phyloP scores from a whole-genome alignment of 1,284 basidiomycete genomes.

The Cryptococcus sp. region DNA sequence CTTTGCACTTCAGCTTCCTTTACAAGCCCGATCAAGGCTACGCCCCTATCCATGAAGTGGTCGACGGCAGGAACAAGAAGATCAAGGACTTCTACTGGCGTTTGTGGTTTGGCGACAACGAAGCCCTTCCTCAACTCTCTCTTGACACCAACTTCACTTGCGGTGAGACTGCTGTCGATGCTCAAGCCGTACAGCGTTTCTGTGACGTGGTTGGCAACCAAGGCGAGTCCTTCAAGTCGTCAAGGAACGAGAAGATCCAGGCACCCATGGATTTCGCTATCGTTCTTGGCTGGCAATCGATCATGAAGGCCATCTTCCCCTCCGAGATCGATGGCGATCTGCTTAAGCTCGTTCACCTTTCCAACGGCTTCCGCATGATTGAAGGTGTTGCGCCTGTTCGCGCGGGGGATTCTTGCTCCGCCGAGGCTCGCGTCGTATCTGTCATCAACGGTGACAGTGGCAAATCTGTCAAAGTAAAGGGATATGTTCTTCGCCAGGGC shows the following conservation, averaged over 20 bases:
- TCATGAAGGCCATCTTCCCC: constrained; percentile 98
- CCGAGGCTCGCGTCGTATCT: constrained; percentile 83
- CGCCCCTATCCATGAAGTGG: constrained; percentile 90
- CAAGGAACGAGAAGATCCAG: constrained; percentile 67
- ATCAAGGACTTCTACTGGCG: constrained; percentile 98
- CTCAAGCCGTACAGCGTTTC: constrained; percentile 78
- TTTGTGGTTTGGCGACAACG: constrained; percentile 88
- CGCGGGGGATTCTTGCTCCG: constrained; percentile 86
- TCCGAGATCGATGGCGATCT: constrained; percentile 84
- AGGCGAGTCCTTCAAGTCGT: constrained; percentile 82
- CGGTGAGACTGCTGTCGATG: constrained; percentile 77
- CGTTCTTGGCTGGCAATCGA: constrained; percentile 96
- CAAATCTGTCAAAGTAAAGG: constrained; percentile 91
- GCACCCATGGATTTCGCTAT: constrained; percentile 99
- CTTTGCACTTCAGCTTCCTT: constrained; percentile 76
- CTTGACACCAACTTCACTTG: constrained; percentile 76
- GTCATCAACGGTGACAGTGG: constrained; percentile 90
- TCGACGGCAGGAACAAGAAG: constrained; percentile 78
- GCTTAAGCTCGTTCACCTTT: constrained; percentile 92
- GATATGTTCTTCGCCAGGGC: constrained; percentile 72
- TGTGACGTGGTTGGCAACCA: constrained; percentile 93
- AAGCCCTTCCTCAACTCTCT: constrained; percentile 70
- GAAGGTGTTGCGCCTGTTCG: constrained; percentile 73
- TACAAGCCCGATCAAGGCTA: constrained; percentile 88
- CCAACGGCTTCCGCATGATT: constrained; percentile 91